Conservation (phyloP, 208 protist genomes). For the Crithidia sp. region DNA sequence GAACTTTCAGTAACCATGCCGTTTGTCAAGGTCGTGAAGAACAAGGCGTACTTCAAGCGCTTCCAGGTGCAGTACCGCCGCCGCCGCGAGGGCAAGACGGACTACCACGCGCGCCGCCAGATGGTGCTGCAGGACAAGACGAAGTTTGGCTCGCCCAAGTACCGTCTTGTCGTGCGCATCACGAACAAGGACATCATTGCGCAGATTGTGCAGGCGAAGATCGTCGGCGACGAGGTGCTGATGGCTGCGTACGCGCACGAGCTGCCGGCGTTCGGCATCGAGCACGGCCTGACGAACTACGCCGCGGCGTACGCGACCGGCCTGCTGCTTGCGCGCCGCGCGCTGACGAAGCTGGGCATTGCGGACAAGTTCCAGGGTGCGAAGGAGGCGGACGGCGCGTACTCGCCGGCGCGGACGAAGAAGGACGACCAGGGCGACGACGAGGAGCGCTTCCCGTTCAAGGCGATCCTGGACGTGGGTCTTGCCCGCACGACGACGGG, state of each 20-base stretch:
- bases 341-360: slow-evolving; percentile 95
- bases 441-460: slow-evolving; percentile 95
- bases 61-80: slow-evolving; percentile 98
- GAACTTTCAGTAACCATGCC: slow-evolving; percentile 46
- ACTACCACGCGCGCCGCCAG: slow-evolving; percentile 97
- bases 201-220: slow-evolving; percentile 97
- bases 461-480: slow-evolving; percentile 97
- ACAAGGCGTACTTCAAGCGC: slow-evolving; percentile 98
- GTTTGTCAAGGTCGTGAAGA: slow-evolving; percentile 92
- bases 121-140: slow-evolving; percentile 99
- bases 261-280: slow-evolving; percentile 96
- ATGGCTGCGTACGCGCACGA: slow-evolving; percentile 97
- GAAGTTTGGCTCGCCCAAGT: slow-evolving; percentile 99
- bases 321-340: slow-evolving; percentile 97
- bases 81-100: slow-evolving; percentile 98
- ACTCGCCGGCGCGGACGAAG: slow-evolving; percentile 80
- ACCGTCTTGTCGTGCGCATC: slow-evolving; percentile 98
- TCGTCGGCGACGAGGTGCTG: slow-evolving; percentile 96
- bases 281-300: slow-evolving; percentile 98
- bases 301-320: slow-evolving; percentile 97
- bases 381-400: slow-evolving; percentile 89
- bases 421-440: slow-evolving; percentile 86
- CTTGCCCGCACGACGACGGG: slow-evolving; percentile 97
- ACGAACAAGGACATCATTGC: slow-evolving; percentile 97
- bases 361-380: slow-evolving; percentile 95